phyloP scores from a whole-genome alignment of 164 flowering plant species.

The Annona squamosa region DNA sequence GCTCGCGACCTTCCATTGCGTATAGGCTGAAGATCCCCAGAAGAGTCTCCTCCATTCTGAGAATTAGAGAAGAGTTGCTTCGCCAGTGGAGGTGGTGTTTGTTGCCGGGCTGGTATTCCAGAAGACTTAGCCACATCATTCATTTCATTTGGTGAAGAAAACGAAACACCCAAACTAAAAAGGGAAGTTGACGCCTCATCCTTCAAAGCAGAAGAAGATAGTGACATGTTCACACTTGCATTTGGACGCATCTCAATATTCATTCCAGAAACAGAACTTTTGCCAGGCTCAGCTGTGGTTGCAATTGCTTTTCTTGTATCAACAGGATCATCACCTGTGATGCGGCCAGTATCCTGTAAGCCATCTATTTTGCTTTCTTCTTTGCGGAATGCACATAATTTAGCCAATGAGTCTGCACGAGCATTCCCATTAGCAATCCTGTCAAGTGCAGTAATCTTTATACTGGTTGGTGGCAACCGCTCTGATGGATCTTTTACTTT shows the following conservation, averaged over 20 bases:
- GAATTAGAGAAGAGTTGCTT: slow-evolving; percentile 30
- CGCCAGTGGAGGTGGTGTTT: slow-evolving; percentile 26
- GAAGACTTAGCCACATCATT: slow-evolving; percentile 30
- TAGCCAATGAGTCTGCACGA: slow-evolving; percentile 24
- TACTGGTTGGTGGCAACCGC: slow-evolving; percentile 31
- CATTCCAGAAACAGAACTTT: slow-evolving; percentile 30
- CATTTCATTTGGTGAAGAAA: slow-evolving; percentile 30
- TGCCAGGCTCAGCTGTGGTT: slow-evolving; percentile 18
- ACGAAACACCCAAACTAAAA: slow-evolving; percentile 30
- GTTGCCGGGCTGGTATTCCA: slow-evolving; percentile 31
- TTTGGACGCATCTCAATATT: slow-evolving; percentile 28
- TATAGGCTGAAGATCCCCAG: slow-evolving; percentile 30
- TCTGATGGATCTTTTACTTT: slow-evolving; percentile 40
- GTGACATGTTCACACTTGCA: slow-evolving; percentile 28
- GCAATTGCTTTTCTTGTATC: slow-evolving; percentile 11
- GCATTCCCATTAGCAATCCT: slow-evolving; percentile 36
- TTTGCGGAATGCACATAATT: slow-evolving; percentile 8
- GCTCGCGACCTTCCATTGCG: slow-evolving; percentile 48
- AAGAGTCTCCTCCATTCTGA: slow-evolving; percentile 38
- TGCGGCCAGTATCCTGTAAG: slow-evolving; percentile 10
- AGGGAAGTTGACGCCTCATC: slow-evolving; percentile 38
- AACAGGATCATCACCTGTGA: slow-evolving; percentile 7
- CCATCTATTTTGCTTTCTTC: slow-evolving; percentile 15
- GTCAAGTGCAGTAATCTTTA: slow-evolving; percentile 34
- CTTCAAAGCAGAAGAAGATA: slow-evolving; percentile 27